A percentile compares a stretch with the other conserved stretches of the same genome.
phyloP scores from a whole-genome alignment of 345 rosid genomes.

The Citrus maxima region DNA sequence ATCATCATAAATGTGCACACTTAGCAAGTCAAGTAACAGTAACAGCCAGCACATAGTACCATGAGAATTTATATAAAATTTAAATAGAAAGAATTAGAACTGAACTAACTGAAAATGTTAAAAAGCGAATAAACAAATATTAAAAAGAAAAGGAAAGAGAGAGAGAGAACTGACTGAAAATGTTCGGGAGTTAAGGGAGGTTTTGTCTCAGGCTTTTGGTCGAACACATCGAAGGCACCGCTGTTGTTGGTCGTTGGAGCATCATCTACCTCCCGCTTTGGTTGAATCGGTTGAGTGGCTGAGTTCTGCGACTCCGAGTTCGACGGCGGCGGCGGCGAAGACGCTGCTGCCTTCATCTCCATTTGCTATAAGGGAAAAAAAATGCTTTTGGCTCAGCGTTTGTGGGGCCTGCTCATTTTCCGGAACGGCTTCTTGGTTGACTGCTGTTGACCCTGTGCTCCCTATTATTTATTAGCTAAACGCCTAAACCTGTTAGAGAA shows the following conservation, averaged over 20 bases:
- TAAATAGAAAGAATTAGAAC: not conserved
- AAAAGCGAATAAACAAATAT: not conserved
- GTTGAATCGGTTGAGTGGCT: constrained; percentile 9
- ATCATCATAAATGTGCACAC: not conserved
- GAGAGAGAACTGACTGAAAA: constrained; percentile 24
- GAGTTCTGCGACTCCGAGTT: constrained; percentile 9
- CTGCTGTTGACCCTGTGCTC: not conserved
- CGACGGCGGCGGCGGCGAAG: not conserved
- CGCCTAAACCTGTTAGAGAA: not conserved
- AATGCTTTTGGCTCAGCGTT: not conserved
- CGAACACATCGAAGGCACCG: constrained; percentile 17
- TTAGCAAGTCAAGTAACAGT: not conserved
- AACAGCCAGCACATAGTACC: not conserved
- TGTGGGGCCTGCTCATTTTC: not conserved
- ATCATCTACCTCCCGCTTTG: constrained; percentile 7
- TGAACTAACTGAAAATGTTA: too few relatives aligned
- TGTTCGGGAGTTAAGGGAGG: constrained; percentile 14
- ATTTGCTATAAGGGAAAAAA: not conserved
- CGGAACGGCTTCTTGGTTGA: not conserved
- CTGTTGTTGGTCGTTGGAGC: constrained; percentile 2
- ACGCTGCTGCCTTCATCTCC: not conserved
- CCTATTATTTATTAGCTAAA: not conserved
- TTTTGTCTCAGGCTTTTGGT: constrained; percentile 28
- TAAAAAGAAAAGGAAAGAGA: too few relatives aligned
- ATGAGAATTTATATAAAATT: too few relatives aligned